A percentile compares a stretch with the other conserved stretches of the same genome.
phyloP scores from a whole-genome alignment of 768 basidiomycete species.

The Hysterangium stoloniferum region DNA sequence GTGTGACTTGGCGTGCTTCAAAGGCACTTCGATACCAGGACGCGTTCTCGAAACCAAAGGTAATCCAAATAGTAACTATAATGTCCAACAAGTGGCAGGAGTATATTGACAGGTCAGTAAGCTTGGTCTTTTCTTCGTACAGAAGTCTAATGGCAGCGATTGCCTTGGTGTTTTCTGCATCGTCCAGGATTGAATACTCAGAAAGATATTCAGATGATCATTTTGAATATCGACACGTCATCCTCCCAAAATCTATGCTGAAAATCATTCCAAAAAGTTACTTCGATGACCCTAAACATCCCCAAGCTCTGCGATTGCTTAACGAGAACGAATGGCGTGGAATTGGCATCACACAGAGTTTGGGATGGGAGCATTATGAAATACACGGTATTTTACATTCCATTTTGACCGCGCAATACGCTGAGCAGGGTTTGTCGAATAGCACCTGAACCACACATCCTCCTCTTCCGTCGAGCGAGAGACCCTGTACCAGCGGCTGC shows the following conservation, averaged over 20 bases:
- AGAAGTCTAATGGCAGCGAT: background rate
- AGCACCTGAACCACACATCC: constrained; percentile 91
- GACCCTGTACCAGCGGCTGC: constrained; percentile 26
- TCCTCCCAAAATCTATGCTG: constrained; percentile 88
- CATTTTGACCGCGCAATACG: constrained; percentile 2
- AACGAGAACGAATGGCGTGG: constrained; percentile 90
- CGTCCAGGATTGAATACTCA: constrained; percentile 75
- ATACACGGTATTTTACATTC: constrained; percentile 63
- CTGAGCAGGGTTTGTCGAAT: constrained; percentile 7
- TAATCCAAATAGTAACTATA: background rate
- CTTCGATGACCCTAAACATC: constrained; percentile 41
- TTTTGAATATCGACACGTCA: constrained; percentile 96
- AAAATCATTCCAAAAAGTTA: constrained; percentile 87
- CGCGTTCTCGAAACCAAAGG: background rate
- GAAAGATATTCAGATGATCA: constrained; percentile 88
- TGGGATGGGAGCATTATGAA: constrained; percentile 97
- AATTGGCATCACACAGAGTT: constrained; percentile 91
- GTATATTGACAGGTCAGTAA: constrained; percentile 65
- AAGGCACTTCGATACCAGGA: too few species aligned
- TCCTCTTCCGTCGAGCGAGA: constrained; percentile 82
- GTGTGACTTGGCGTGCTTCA: constrained; percentile 9
- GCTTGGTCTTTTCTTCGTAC: background rate
- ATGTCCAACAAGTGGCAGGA: constrained; percentile 48
- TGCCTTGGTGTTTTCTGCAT: background rate
- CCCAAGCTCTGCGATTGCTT: constrained; percentile 75